Evolutionary conservation across 179 eudicot genomes (phyloP).

Genomic region (Beta lomatogona): DNA sequence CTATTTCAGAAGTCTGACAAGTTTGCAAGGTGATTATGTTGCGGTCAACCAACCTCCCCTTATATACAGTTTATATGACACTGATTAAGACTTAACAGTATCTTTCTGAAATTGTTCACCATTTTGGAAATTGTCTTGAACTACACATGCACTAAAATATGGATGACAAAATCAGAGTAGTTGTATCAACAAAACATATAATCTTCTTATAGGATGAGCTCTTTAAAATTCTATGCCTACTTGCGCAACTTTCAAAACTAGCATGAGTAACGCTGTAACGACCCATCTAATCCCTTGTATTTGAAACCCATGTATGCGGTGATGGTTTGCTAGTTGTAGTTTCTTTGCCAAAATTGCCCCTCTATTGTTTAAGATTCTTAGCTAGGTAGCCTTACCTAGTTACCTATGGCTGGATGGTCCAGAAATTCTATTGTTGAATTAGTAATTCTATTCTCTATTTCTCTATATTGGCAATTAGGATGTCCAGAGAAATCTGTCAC

Average conservation of each 20-base stretch:
- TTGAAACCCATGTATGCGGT: neutral
- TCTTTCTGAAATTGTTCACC: neutral
- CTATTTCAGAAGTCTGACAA: conserved; percentile 11
- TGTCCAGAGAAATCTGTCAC: no score
- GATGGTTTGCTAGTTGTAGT: neutral
- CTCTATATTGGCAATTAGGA: no score
- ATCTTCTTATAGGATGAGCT: neutral
- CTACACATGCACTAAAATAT: neutral
- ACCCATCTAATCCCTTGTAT: neutral
- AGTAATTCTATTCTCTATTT: neutral
- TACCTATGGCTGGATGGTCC: neutral
- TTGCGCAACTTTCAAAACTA: neutral
- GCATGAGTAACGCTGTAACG: neutral
- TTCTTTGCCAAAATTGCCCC: neutral
- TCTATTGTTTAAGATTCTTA: neutral
- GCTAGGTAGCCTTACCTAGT: neutral
- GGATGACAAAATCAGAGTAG: neutral
- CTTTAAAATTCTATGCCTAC: neutral
- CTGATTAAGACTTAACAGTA: neutral
- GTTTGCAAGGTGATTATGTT: conserved; percentile 5
- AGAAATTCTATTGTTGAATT: neutral
- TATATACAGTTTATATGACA: neutral
- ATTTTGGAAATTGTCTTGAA: neutral
- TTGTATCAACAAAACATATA: neutral
- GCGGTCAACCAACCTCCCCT: neutral